phyloP scores from a whole-genome alignment of 2,329 filamentous ascomycete genomes.

The Purpureocillium takamizusanense region DNA sequence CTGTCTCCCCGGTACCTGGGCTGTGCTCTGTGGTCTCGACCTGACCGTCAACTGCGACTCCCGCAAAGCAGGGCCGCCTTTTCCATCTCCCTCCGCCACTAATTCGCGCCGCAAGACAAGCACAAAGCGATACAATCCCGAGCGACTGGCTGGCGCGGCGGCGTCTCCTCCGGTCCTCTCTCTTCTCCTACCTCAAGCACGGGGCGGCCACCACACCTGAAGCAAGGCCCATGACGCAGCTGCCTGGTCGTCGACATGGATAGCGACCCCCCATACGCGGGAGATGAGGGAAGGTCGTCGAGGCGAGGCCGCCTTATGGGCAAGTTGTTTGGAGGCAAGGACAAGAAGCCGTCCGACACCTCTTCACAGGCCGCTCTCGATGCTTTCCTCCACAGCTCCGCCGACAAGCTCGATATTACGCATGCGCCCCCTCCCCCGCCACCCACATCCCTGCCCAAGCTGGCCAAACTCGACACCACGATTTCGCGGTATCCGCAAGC shows the following conservation, averaged over 20 bases:
- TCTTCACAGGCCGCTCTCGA: conserved; percentile 39
- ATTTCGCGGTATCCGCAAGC: conserved; percentile 49
- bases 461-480: conserved; percentile 48
- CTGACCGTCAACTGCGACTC: no score
- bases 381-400: conserved; percentile 47
- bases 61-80: no score
- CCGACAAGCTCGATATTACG: conserved; percentile 45
- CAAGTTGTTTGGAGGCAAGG: conserved; percentile 47
- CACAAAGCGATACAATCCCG: no score
- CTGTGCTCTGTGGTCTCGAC: no score
- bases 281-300: conserved; percentile 30
- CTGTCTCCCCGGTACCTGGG: no score
- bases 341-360: conserved; percentile 22
- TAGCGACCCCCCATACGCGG: conserved; percentile 29
- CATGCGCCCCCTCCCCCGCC: conserved; percentile 38
- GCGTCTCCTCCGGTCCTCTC: background rate
- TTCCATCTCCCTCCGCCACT: no score
- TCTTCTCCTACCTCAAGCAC: conserved; percentile 1
- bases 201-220: conserved; percentile 5
- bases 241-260: conserved; percentile 28
- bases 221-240: conserved; percentile 19
- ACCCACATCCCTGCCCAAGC: conserved; percentile 33
- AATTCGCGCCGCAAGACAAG: no score
- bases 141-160: background rate
- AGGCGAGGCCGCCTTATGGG: conserved; percentile 52